Conservation (phyloP, 192 early-diverging fungal genomes). For the Allomyces macrogynus region DNA sequence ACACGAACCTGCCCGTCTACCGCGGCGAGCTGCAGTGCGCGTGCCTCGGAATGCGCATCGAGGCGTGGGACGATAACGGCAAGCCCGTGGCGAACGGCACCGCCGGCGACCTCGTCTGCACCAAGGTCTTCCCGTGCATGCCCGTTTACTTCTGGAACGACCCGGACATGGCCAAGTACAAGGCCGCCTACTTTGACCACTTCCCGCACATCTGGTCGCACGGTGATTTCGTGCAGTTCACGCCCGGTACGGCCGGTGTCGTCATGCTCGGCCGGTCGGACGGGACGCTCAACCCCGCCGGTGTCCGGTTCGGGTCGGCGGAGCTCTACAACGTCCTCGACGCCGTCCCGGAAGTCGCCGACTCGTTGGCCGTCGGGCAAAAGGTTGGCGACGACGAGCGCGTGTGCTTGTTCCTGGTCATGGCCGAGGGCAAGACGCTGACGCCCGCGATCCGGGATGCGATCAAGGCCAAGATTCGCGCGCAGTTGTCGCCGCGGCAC, state of each 20-base stretch:
- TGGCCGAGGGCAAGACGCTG: slow-evolving; percentile 38
- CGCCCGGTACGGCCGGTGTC: slow-evolving; percentile 66
- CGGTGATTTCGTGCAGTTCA: slow-evolving; percentile 80
- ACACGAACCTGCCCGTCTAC: slow-evolving; percentile 72
- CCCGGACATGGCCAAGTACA: slow-evolving; percentile 49
- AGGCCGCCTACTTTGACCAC: slow-evolving; percentile 66
- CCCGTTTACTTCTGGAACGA: slow-evolving; percentile 91
- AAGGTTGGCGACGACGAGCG: slow-evolving; percentile 65
- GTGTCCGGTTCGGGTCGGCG: slow-evolving; percentile 80
- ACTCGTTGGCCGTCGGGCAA: slow-evolving; percentile 85
- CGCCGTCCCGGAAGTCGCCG: slow-evolving; percentile 54
- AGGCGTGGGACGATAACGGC: slow-evolving; percentile 61
- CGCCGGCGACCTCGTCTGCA: slow-evolving; percentile 82
- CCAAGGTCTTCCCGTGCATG: slow-evolving; percentile 89
- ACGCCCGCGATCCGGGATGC: slow-evolving; percentile 36
- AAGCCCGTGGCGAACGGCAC: slow-evolving; percentile 37
- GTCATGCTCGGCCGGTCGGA: slow-evolving; percentile 87
- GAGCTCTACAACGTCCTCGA: slow-evolving; percentile 90
- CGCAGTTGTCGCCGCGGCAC: slow-evolving; percentile 71
- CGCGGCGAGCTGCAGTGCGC: slow-evolving; percentile 86
- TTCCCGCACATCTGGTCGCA: slow-evolving; percentile 84
- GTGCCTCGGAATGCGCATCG: slow-evolving; percentile 81
- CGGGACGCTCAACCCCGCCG: slow-evolving; percentile 78
- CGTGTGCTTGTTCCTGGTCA: slow-evolving; percentile 76
- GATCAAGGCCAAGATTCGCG: slow-evolving; percentile 59